Percentiles rank a stretch among this genome's conserved stretches.
Conservation (phyloP, 768 basidiomycete genomes). For the Steccherinum ochraceum region DNA sequence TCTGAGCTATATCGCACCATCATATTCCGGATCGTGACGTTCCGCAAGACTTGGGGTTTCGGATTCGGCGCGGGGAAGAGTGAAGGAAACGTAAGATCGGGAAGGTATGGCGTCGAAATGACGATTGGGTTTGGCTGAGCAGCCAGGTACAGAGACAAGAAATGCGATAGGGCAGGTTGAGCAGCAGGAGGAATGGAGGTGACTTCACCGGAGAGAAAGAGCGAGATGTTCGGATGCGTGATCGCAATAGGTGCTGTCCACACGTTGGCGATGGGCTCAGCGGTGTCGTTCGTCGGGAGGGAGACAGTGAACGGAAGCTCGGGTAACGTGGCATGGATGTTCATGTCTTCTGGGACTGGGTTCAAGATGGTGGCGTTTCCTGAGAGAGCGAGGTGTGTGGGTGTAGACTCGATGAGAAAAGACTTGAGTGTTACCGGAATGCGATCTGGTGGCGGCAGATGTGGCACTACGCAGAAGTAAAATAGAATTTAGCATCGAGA, state of each 20-base stretch:
- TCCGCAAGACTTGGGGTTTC: constrained; percentile 57
- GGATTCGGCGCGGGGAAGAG: constrained; percentile 63
- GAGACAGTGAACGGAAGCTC: constrained; percentile 58
- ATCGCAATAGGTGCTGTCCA: constrained; percentile 50
- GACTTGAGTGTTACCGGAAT: constrained; percentile 49
- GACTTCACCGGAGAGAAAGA: constrained; percentile 49
- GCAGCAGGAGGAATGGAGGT: constrained; percentile 38
- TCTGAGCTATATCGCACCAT: constrained; percentile 31
- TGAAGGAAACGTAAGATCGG: constrained; percentile 36
- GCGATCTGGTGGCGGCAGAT: not conserved
- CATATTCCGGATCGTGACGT: constrained; percentile 76
- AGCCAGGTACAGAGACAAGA: not conserved
- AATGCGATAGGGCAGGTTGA: constrained; percentile 21
- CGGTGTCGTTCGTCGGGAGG: constrained; percentile 23
- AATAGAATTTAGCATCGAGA: constrained; percentile 6
- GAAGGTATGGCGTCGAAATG: constrained; percentile 51
- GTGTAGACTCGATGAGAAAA: constrained; percentile 38
- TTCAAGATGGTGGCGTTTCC: constrained; percentile 56
- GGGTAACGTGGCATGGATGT: constrained; percentile 45
- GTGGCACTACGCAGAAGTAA: constrained; percentile 41
- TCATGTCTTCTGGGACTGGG: constrained; percentile 41
- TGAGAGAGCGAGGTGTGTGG: constrained; percentile 21
- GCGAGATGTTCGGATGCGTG: constrained; percentile 62
- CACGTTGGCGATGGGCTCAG: constrained; percentile 47
- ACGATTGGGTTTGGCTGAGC: not conserved